These are phyloP conservation scores for Apiotrichum montevideense DNA, from an alignment of 1,284 basidiomycete species.

Conservation along the genomic window DNA sequence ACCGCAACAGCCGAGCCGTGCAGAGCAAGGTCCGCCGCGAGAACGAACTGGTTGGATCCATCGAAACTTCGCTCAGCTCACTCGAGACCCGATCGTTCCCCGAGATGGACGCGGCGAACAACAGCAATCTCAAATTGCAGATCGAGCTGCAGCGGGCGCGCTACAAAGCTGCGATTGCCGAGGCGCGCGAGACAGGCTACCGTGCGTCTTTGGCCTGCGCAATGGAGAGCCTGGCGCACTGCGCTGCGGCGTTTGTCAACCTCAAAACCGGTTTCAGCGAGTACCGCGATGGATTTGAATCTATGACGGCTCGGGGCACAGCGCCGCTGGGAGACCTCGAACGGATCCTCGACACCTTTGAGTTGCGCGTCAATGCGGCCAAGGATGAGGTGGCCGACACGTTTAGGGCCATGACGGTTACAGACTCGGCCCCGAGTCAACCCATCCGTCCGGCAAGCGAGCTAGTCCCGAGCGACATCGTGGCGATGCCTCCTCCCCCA, in stretches of 20 bases:
- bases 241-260: slow-evolving; percentile 56
- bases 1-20: slow-evolving; percentile 58
- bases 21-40: slow-evolving; percentile 61
- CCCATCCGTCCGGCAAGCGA: slow-evolving; percentile 1
- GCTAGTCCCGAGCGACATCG: not conserved
- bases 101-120: slow-evolving; percentile 61
- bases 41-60: slow-evolving; percentile 68
- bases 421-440: not conserved
- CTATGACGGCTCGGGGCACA: not conserved
- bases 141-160: slow-evolving; percentile 62
- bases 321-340: not conserved
- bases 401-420: not conserved
- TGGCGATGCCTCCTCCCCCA: not conserved
- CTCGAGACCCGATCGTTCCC: slow-evolving; percentile 72
- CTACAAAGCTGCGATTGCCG: slow-evolving; percentile 64
- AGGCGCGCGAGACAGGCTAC: slow-evolving; percentile 63
- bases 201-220: slow-evolving; percentile 60
- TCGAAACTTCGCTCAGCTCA: slow-evolving; percentile 73
- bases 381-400: slow-evolving; percentile 3
- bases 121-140: slow-evolving; percentile 67
- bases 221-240: slow-evolving; percentile 58
- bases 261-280: slow-evolving; percentile 68
- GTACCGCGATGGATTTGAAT: slow-evolving; percentile 36
- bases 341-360: not conserved
- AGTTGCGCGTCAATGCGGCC: not conserved